phyloP scores from a whole-genome alignment of 1,284 basidiomycete genomes.

The Spongiforma sp. region DNA sequence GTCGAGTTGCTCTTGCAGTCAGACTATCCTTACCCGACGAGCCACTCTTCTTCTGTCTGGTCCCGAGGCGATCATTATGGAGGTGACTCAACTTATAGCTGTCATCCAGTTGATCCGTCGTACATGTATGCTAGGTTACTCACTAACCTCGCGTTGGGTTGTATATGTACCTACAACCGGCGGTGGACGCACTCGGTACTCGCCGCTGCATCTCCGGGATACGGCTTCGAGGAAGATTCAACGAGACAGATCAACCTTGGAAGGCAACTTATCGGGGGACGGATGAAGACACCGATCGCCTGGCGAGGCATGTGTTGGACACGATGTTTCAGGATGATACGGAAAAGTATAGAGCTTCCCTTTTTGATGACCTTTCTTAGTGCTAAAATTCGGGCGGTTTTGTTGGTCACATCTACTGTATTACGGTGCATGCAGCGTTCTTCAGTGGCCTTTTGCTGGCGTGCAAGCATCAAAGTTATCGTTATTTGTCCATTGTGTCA shows the following conservation, averaged over 20 bases:
- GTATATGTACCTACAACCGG: conserved; percentile 79
- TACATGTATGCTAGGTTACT: conserved; percentile 48
- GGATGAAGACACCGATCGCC: conserved; percentile 54
- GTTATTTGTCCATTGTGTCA: conserved; percentile 3
- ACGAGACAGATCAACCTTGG: conserved; percentile 79
- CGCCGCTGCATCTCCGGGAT: conserved; percentile 58
- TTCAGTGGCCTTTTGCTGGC: conserved; percentile 57
- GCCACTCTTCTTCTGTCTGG: conserved; percentile 30
- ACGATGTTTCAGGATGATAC: conserved; percentile 57
- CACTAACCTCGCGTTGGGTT: conserved; percentile 74
- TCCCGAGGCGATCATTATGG: conserved; percentile 48
- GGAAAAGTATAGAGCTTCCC: conserved; percentile 48
- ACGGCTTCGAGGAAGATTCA: conserved; percentile 69
- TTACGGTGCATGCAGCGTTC: conserved; percentile 68
- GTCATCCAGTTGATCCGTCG: neutral
- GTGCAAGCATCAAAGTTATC: conserved; percentile 42
- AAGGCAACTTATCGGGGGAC: conserved; percentile 68
- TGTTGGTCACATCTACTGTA: conserved; percentile 61
- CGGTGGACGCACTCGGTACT: conserved; percentile 63
- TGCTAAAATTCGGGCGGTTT: neutral
- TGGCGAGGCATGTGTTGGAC: conserved; percentile 66
- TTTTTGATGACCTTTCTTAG: neutral
- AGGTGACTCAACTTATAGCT: conserved; percentile 42
- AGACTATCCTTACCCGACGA: neutral
- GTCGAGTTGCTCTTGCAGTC: neutral